Evolutionary conservation across 2,329 filamentous ascomycete genomes (phyloP).

Genomic region (Aureobasidium sp.): DNA sequence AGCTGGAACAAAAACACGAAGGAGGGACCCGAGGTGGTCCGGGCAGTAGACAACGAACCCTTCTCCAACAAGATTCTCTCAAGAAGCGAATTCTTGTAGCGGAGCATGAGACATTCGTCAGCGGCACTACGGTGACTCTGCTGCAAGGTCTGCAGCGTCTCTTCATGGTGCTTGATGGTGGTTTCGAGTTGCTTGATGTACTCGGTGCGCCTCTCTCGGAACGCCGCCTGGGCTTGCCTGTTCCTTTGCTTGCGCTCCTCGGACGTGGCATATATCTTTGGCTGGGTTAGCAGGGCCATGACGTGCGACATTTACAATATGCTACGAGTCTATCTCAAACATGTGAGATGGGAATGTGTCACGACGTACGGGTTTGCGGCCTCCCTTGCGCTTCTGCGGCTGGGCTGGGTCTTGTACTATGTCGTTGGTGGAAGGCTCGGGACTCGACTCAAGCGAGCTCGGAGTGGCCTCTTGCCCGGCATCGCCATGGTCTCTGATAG

Average conservation of each 20-base stretch:
- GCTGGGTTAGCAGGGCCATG: slow-evolving; percentile 29
- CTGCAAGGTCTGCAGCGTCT: slow-evolving; percentile 84
- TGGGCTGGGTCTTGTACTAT: slow-evolving; percentile 33
- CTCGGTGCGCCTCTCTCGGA: slow-evolving; percentile 91
- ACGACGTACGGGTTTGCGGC: slow-evolving; percentile 80
- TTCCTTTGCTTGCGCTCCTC: slow-evolving; percentile 98
- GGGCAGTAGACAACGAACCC: slow-evolving; percentile 43
- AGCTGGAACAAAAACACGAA: neutral
- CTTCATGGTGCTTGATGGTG: slow-evolving; percentile 94
- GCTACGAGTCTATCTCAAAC: slow-evolving; percentile 8
- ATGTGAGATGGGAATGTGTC: slow-evolving; percentile 2
- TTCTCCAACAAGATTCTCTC: slow-evolving; percentile 95
- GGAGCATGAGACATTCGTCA: slow-evolving; percentile 95
- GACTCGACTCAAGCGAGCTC: slow-evolving; percentile 40
- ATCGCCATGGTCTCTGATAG: slow-evolving; percentile 36
- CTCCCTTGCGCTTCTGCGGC: slow-evolving; percentile 86
- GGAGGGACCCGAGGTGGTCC: neutral
- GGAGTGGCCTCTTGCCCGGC: slow-evolving; percentile 36
- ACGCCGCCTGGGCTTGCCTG: slow-evolving; percentile 92
- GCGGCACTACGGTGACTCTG: slow-evolving; percentile 89
- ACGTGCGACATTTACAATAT: slow-evolving; percentile 2
- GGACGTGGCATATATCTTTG: slow-evolving; percentile 93
- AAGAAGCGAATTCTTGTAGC: slow-evolving; percentile 95
- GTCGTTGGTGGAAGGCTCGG: slow-evolving; percentile 36
- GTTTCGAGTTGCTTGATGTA: slow-evolving; percentile 99